Percentiles rank a stretch among this genome's conserved stretches.
phyloP scores from a whole-genome alignment of 495 filamentous ascomycete species.

The Penicillium salamii region DNA sequence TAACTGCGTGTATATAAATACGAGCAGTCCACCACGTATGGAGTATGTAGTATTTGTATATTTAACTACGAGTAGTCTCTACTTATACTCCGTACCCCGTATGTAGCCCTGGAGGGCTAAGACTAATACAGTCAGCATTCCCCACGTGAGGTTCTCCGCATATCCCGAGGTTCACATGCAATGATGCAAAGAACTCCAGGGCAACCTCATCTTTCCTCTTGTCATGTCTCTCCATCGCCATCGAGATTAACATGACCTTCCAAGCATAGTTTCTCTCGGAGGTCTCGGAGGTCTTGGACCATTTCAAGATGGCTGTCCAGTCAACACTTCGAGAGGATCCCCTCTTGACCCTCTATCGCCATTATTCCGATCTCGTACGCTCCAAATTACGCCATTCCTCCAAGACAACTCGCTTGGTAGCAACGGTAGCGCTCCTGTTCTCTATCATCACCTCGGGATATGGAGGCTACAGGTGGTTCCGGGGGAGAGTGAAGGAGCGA shows the following conservation, averaged over 20 bases:
- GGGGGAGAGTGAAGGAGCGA: slow-evolving; percentile 65
- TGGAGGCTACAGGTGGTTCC: slow-evolving; percentile 72
- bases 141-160: slow-evolving; percentile 26
- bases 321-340: slow-evolving; percentile 80
- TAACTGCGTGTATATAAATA: too few relatives aligned
- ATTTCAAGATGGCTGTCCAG: slow-evolving; percentile 70
- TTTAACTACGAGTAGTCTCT: too few relatives aligned
- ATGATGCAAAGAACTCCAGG: slow-evolving; percentile 27
- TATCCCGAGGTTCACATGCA: slow-evolving; percentile 36
- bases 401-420: slow-evolving; percentile 65
- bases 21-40: too few relatives aligned
- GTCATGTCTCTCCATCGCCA: not conserved
- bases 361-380: slow-evolving; percentile 62
- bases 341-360: slow-evolving; percentile 62
- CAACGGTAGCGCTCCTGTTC: slow-evolving; percentile 67
- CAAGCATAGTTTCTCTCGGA: slow-evolving; percentile 5
- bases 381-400: slow-evolving; percentile 60
- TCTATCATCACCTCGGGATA: slow-evolving; percentile 75
- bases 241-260: slow-evolving; percentile 15
- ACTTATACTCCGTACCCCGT: too few relatives aligned
- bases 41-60: too few relatives aligned
- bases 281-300: slow-evolving; percentile 10
- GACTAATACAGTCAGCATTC: slow-evolving; percentile 14
- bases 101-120: too few relatives aligned
- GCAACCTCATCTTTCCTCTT: slow-evolving; percentile 8